Evolutionary conservation across 1,284 basidiomycete genomes (phyloP), one percentile per base, ranked within the genome.

Genomic region (Puccinia triticina): DNA sequence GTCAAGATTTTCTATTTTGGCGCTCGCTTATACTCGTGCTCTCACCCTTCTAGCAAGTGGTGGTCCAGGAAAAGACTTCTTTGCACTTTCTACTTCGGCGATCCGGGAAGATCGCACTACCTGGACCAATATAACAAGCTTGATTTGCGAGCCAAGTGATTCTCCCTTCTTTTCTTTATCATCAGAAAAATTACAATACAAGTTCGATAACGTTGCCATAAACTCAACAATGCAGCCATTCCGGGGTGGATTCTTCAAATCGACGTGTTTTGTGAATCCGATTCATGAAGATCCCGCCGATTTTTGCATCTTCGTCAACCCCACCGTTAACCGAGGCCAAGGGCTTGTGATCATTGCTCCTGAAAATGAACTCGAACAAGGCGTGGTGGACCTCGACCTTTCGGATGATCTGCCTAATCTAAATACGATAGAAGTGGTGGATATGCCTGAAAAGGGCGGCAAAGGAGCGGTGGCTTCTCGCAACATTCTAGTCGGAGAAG

Each of bases 271-370:
- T 34, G 26, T 37, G 34, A 46, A 40, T 46, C 74, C 53, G 11
- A 32, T 72, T 23, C 40, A 76, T 16, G 37, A 34, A 3, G 32
- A 76, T 16, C 32, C 34, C 10, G 32, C 57, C 23, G 50, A 53
- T 5, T 57, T 76, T 26, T 76, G 74, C 46, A 76, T 64, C 1
- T 76, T 59, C 46, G 23, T 76, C 40, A 76, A 76, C 57, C 57
- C 53, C 21, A 57, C 74, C 34, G n/a, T 76, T 12, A 61, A 61
- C 43, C 53, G 34, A 12, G 74, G 74, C 61, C 29, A 46, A 40
- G 74, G 74, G 4, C 61, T 76, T 50, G 74, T 76, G 37, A 46
- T 59, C 16, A 12, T 76, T 10, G 74, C 74, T 34, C 34, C 50
- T 11, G 29, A 53, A 40, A 21, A n/a, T 8, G 34, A 34, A 23